These are phyloP conservation scores for Volutella citrinella DNA, from an alignment of 2,329 filamentous ascomycete species.

Conservation along the genomic window DNA sequence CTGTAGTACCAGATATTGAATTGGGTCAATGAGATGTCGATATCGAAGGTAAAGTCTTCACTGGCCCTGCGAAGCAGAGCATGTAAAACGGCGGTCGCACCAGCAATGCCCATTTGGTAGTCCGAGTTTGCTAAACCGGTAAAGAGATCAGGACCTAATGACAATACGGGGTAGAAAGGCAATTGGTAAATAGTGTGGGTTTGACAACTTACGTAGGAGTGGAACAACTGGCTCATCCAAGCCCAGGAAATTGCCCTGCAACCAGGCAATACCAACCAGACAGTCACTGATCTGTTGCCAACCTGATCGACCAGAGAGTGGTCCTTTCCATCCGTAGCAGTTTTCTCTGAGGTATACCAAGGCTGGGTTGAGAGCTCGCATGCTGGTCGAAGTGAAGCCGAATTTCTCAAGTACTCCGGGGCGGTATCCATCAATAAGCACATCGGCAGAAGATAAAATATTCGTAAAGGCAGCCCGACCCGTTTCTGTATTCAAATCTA, in stretches of 20 bases:
- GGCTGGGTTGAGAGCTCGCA: slow-evolving; percentile 10
- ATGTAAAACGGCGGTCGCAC: slow-evolving; percentile 10
- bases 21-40: slow-evolving; percentile 17
- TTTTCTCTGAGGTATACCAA: slow-evolving; percentile 32
- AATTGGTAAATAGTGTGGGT: neutral
- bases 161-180: no score
- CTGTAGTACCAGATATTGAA: slow-evolving; percentile 21
- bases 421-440: slow-evolving; percentile 32
- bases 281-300: slow-evolving; percentile 37
- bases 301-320: slow-evolving; percentile 26
- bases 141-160: no score
- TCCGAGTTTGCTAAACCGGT: slow-evolving; percentile 18
- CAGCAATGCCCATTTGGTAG: slow-evolving; percentile 16
- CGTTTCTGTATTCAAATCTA: slow-evolving; percentile 27
- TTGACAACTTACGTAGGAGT: slow-evolving; percentile 8
- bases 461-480: slow-evolving; percentile 14
- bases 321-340: slow-evolving; percentile 32
- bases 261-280: slow-evolving; percentile 31
- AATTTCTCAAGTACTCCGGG: slow-evolving; percentile 26
- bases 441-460: slow-evolving; percentile 28
- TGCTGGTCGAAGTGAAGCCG: slow-evolving; percentile 21
- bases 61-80: no score
- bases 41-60: slow-evolving; percentile 14
- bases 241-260: slow-evolving; percentile 35
- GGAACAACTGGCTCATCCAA: slow-evolving; percentile 20